Evolutionary conservation across 2,329 filamentous ascomycete genomes (phyloP).

Genomic region (Fusarium camptoceras): DNA sequence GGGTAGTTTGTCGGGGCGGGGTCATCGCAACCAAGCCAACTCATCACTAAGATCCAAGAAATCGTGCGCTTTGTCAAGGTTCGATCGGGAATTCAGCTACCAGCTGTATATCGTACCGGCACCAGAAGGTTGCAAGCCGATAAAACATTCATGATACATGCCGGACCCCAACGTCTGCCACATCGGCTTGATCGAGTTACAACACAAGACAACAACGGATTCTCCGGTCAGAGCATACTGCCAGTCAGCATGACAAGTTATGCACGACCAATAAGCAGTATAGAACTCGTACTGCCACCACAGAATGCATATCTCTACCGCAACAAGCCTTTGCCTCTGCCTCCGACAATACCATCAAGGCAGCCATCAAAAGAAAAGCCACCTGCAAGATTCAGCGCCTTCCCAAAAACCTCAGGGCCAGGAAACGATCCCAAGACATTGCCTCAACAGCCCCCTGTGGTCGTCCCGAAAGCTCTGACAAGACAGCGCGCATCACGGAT

Average conservation of each 20-base stretch:
- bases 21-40: conserved; percentile 6
- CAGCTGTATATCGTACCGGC: conserved; percentile 12
- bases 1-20: conserved; percentile 5
- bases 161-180: conserved; percentile 21
- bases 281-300: conserved; percentile 39
- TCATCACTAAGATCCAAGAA: conserved; percentile 25
- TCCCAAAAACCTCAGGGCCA: conserved; percentile 31
- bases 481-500: conserved; percentile 33
- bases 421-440: conserved; percentile 38
- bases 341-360: conserved; percentile 31
- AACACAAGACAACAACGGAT: conserved; percentile 1
- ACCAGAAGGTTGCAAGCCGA: conserved; percentile 17
- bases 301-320: conserved; percentile 42
- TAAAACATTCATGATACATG: conserved; percentile 31
- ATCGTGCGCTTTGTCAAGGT: conserved; percentile 21
- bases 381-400: conserved; percentile 32
- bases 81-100: conserved; percentile 18
- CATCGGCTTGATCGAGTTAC: conserved; percentile 5
- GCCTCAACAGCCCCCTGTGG: conserved; percentile 27
- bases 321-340: conserved; percentile 36
- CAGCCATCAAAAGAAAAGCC: conserved; percentile 18
- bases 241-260: conserved; percentile 29
- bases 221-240: conserved; percentile 5
- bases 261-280: conserved; percentile 26
- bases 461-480: conserved; percentile 27